Percentiles rank a stretch among this genome's conserved stretches.
These are phyloP conservation scores for Candida maesae DNA, from an alignment of 805 yeast genomes.

Conservation along the genomic window DNA sequence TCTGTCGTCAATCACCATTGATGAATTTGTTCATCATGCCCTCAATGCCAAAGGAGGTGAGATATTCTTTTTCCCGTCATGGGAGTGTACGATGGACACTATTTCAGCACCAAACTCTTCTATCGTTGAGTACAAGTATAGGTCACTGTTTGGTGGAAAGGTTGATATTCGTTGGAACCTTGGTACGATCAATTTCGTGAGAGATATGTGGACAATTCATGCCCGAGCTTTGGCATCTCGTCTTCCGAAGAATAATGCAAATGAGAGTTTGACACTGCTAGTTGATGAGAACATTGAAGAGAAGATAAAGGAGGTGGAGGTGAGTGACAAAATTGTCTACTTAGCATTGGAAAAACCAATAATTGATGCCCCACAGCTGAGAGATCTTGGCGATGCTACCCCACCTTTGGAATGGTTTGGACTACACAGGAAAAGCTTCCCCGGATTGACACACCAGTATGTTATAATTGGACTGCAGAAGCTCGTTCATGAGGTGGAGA, in stretches of 20 bases:
- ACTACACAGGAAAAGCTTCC: conserved; percentile 79
- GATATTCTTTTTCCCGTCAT: conserved; percentile 75
- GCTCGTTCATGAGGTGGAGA: conserved; percentile 62
- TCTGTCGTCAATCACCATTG: conserved; percentile 42
- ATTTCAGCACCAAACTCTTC: conserved; percentile 53
- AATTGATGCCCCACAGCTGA: conserved; percentile 84
- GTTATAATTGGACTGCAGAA: conserved; percentile 72
- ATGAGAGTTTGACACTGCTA: conserved; percentile 20
- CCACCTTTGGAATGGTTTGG: conserved; percentile 99
- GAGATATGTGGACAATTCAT: conserved; percentile 91
- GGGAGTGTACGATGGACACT: conserved; percentile 71
- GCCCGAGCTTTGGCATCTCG: conserved; percentile 67
- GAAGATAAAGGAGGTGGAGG: conserved; percentile 44
- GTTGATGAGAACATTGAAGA: conserved; percentile 36
- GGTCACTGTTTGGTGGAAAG: conserved; percentile 78
- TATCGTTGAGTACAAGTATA: conserved; percentile 61
- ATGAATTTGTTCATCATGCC: conserved; percentile 53
- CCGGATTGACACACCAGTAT: conserved; percentile 79
- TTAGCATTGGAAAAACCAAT: conserved; percentile 68
- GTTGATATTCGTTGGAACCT: conserved; percentile 93
- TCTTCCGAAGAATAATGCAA: conserved; percentile 31
- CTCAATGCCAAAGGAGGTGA: conserved; percentile 69
- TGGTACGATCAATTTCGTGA: conserved; percentile 83
- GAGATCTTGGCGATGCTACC: conserved; percentile 93
- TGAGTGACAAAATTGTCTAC: conserved; percentile 50